Evolutionary conservation across 768 basidiomycete species (phyloP).

Genomic region (Melanogaster broomeanus): DNA sequence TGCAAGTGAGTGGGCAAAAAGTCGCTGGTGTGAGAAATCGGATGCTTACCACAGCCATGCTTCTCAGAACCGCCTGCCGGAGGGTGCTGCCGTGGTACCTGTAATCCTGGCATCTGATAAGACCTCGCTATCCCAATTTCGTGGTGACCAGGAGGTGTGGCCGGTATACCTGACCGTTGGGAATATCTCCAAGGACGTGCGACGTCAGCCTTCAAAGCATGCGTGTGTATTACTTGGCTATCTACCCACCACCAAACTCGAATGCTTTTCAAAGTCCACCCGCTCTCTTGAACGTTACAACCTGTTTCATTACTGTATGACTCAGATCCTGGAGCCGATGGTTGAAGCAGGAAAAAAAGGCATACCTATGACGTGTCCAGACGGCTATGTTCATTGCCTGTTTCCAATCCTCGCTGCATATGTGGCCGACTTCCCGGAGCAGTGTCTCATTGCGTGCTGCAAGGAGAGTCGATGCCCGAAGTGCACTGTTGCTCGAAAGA

Average conservation of each 20-base stretch:
- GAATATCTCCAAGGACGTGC: constrained; percentile 42
- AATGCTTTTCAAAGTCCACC: constrained; percentile 13
- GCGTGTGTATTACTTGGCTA: constrained; percentile 41
- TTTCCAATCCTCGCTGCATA: constrained; percentile 24
- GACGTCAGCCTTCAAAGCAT: constrained; percentile 34
- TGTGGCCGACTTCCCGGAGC: constrained; percentile 22
- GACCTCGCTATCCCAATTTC: constrained; percentile 15
- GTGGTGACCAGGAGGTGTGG: constrained; percentile 17
- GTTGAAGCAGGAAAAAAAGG: constrained; percentile 29
- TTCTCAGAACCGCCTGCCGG: not conserved
- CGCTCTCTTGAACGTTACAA: constrained; percentile 29
- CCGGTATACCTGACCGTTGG: constrained; percentile 35
- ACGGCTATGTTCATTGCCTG: constrained; percentile 40
- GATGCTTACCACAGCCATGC: not conserved
- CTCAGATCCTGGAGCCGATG: constrained; percentile 31
- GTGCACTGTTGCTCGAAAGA: constrained; percentile 3
- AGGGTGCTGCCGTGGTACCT: constrained; percentile 6
- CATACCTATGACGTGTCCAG: constrained; percentile 31
- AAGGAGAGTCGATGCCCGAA: constrained; percentile 16
- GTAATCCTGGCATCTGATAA: constrained; percentile 27
- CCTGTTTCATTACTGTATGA: constrained; percentile 40
- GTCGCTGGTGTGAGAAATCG: constrained; percentile 1
- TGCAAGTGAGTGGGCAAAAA: no score
- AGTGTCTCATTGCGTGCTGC: constrained; percentile 11
- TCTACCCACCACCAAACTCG: constrained; percentile 37